These are phyloP conservation scores for Schrenkiella parvula DNA, from an alignment of 345 rosid genomes.

Conservation along the genomic window DNA sequence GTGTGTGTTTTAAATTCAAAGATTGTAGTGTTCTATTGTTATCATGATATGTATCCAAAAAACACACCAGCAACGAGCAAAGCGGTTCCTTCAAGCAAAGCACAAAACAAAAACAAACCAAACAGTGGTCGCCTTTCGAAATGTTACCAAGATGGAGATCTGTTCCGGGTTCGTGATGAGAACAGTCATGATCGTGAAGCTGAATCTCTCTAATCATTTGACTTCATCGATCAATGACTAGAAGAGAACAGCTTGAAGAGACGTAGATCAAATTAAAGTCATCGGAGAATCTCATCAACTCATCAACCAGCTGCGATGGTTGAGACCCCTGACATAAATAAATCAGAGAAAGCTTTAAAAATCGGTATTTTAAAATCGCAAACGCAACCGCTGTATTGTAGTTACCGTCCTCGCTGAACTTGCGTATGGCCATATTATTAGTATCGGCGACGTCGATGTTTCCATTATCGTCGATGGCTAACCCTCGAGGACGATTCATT, in stretches of 20 bases:
- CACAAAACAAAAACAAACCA: background rate
- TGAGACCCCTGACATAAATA: conserved; percentile 58
- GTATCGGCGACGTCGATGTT: conserved; percentile 92
- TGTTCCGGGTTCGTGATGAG: conserved; percentile 45
- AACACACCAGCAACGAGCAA: conserved; percentile 72
- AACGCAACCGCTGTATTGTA: background rate
- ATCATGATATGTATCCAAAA: conserved; percentile 89
- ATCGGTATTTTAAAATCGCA: background rate
- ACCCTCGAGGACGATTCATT: conserved; percentile 89
- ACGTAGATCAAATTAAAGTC: conserved; percentile 77
- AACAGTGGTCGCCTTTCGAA: background rate
- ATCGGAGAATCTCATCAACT: conserved; percentile 68
- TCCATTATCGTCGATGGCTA: conserved; percentile 80
- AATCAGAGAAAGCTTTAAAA: background rate
- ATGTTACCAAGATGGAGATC: conserved; percentile 63
- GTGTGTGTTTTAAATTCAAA: too few relatives aligned
- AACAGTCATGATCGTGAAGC: conserved; percentile 72
- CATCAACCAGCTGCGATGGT: conserved; percentile 87
- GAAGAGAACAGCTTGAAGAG: conserved; percentile 76
- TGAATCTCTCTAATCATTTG: conserved; percentile 88
- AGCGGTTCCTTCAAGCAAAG: conserved; percentile 47
- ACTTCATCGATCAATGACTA: conserved; percentile 80
- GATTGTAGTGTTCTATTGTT: too few relatives aligned
- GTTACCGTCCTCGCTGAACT: conserved; percentile 84
- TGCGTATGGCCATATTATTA: conserved; percentile 87